Percentiles rank a stretch among this genome's conserved stretches.
phyloP scores from a whole-genome alignment of 192 early-diverging fungal species.

The Mortierella alpina region DNA sequence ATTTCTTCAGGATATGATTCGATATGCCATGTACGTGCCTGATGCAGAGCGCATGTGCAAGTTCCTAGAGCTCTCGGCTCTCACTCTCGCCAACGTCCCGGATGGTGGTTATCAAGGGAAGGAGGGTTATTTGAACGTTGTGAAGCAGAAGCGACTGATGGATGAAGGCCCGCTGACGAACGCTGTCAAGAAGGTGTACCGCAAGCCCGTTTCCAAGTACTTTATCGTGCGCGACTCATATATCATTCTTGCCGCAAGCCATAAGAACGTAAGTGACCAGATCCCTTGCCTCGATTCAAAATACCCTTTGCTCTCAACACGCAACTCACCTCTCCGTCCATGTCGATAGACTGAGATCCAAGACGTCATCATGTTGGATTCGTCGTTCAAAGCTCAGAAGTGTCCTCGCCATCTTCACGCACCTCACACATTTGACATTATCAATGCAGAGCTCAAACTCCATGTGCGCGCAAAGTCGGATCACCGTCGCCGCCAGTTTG shows the following conservation, averaged over 20 bases:
- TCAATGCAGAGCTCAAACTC: slow-evolving; percentile 70
- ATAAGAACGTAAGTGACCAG: slow-evolving; percentile 52
- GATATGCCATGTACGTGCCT: slow-evolving; percentile 47
- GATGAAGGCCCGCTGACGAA: slow-evolving; percentile 62
- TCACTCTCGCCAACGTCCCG: slow-evolving; percentile 52
- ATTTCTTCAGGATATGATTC: slow-evolving; percentile 54
- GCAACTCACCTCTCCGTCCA: neutral
- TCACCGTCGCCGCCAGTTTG: slow-evolving; percentile 70
- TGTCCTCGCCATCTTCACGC: slow-evolving; percentile 32
- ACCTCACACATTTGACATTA: slow-evolving; percentile 62
- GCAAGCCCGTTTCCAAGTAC: slow-evolving; percentile 69
- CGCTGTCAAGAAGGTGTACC: slow-evolving; percentile 43
- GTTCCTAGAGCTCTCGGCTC: slow-evolving; percentile 62
- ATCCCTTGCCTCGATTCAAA: neutral
- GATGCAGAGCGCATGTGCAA: slow-evolving; percentile 60
- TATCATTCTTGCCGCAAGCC: slow-evolving; percentile 57
- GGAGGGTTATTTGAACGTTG: slow-evolving; percentile 69
- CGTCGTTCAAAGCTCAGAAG: slow-evolving; percentile 48
- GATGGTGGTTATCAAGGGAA: slow-evolving; percentile 69
- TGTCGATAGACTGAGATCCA: slow-evolving; percentile 46
- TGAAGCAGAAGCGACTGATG: slow-evolving; percentile 57
- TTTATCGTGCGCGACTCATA: slow-evolving; percentile 76
- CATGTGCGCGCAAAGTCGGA: slow-evolving; percentile 74
- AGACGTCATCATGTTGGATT: slow-evolving; percentile 60
- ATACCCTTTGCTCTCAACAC: neutral